A percentile compares a stretch with the other conserved stretches of the same genome.
phyloP scores from a whole-genome alignment of 495 filamentous ascomycete genomes.

The Letharia columbiana region DNA sequence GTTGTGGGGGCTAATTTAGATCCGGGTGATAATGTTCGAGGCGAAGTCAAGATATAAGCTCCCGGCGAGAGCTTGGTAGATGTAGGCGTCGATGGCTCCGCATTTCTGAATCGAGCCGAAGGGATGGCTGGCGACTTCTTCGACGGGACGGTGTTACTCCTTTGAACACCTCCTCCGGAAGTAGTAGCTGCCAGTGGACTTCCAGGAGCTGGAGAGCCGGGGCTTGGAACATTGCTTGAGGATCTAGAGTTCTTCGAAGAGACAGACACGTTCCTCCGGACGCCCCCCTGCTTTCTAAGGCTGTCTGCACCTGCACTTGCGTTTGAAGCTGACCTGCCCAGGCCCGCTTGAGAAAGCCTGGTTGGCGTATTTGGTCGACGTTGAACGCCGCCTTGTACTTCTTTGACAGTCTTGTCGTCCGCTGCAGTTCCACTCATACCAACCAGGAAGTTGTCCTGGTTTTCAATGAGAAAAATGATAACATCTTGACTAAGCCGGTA shows the following conservation, averaged over 20 bases:
- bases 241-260: slow-evolving; percentile 60
- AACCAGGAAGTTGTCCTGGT: slow-evolving; percentile 84
- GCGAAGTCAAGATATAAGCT: slow-evolving; percentile 25
- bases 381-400: slow-evolving; percentile 64
- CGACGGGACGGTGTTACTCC: slow-evolving; percentile 94
- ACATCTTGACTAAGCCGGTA: slow-evolving; percentile 96
- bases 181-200: slow-evolving; percentile 33
- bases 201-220: slow-evolving; percentile 56
- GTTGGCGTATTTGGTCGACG: slow-evolving; percentile 47
- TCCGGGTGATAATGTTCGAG: slow-evolving; percentile 16
- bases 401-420: slow-evolving; percentile 78
- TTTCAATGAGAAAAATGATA: slow-evolving; percentile 94
- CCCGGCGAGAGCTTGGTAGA: slow-evolving; percentile 30
- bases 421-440: slow-evolving; percentile 89
- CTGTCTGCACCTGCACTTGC: slow-evolving; percentile 83
- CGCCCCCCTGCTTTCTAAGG: slow-evolving; percentile 64
- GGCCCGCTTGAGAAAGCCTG: slow-evolving; percentile 42
- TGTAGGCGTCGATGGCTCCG: slow-evolving; percentile 30
- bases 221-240: slow-evolving; percentile 61
- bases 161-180: slow-evolving; percentile 57
- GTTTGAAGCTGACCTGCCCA: slow-evolving; percentile 72
- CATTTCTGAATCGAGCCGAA: slow-evolving; percentile 36
- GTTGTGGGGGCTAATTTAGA: slow-evolving; percentile 6
- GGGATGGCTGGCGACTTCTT: slow-evolving; percentile 72
- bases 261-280: slow-evolving; percentile 79